Base-by-base conservation (phyloP, 495 filamentous ascomycete genomes). In the Tuber melanosporum region DNA sequence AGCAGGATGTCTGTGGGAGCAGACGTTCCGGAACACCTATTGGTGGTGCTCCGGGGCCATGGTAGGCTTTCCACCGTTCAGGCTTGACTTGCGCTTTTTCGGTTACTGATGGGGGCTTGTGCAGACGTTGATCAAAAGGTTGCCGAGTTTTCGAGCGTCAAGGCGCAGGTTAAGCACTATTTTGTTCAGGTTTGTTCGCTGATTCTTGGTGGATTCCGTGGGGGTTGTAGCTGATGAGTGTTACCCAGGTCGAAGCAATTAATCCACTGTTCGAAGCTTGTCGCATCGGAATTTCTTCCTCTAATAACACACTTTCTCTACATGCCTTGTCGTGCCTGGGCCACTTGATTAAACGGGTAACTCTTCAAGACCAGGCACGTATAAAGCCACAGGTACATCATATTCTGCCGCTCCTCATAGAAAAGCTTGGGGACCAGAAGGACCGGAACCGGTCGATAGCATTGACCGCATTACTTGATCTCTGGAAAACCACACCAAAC, bases 341-440 rank as follows among this genome's bases (percentile, higher is more conserved):
- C 73, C 94, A 97, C 84, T 87, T 97, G 77, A 86, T 94, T 75
- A 94, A 94, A 85, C 90, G 95, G 42, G 85, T 98, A 72, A 87
- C 88, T 71, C 90, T 94, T 52, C 95, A 98, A 85, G 92, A 95
- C 45, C 89, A 92, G 49, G 89, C 91, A 71, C 87, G 88, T 78
- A 84, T 92, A 71, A 83, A 90, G n/a, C 89, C 90, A 52, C 86
- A 90, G 77, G 91, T 91, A 26, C 87, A 87, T 6, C 87, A 89
- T 69, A 90, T 89, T 42, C 86, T 97, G 69, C 91, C 93, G 3
- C 83, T 93, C 42, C 87, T 97, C 62, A 85, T 94, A 71, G 95
- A 98, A 66, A 92, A 94, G 78, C 88, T 98, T 71, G 94, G 94
- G 39, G 95, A 98, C 83, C 89, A 90, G 78, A 94, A 94, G 82